phyloP scores from a whole-genome alignment of 305 asterid genomes.

The Withania somnifera region DNA sequence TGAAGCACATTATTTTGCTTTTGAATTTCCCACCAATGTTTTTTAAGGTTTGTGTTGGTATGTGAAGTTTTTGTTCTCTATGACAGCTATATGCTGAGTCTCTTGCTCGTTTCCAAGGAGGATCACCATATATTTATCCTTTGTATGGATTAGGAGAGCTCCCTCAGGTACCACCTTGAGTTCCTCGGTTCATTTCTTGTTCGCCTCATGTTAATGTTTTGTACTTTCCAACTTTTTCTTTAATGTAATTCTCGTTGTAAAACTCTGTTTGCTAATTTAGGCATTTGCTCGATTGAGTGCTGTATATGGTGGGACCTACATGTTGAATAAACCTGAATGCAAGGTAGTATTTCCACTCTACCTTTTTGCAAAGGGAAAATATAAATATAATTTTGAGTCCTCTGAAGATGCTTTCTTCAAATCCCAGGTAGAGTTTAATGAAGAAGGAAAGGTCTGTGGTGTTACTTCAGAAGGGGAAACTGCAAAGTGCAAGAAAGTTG shows the following conservation, averaged over 20 bases:
- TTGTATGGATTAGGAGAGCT: constrained; percentile 95
- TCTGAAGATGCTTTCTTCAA: constrained; percentile 8
- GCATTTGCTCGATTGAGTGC: constrained; percentile 99
- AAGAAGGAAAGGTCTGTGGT: constrained; percentile 81
- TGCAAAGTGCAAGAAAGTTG: constrained; percentile 92
- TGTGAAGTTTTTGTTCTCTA: not conserved
- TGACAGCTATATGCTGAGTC: constrained; percentile 86
- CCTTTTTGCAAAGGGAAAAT: not conserved
- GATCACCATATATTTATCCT: constrained; percentile 96
- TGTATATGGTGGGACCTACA: constrained; percentile 97
- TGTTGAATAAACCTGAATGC: constrained; percentile 95
- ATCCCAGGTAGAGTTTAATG: constrained; percentile 80
- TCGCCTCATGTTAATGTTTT: not conserved
- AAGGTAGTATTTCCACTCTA: constrained; percentile 39
- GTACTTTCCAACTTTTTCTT: not conserved
- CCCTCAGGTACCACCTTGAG: constrained; percentile 59
- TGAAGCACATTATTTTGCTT: constrained; percentile 7
- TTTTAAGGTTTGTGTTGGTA: not conserved
- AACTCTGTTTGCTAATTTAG: constrained; percentile 21
- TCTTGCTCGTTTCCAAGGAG: constrained; percentile 91
- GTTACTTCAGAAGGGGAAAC: constrained; percentile 98
- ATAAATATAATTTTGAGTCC: not conserved
- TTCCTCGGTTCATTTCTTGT: not conserved
- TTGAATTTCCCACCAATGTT: not conserved
- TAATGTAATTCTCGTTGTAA: not conserved